Conservation (phyloP, 2,329 filamentous ascomycete genomes). For the Chaetomium strumarium region DNA sequence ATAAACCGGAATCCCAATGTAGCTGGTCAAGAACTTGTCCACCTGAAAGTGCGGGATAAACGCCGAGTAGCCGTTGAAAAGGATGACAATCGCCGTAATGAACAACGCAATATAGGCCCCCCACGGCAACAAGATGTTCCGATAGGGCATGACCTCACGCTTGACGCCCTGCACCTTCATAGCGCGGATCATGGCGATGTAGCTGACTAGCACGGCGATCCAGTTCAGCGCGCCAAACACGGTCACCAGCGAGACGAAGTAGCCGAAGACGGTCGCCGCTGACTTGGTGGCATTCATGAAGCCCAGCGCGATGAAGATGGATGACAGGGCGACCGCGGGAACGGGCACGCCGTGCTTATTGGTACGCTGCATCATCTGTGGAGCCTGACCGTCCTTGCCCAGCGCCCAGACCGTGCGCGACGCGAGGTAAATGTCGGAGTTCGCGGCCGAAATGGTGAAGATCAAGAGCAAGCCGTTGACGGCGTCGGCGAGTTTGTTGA, state of each 20-base stretch:
- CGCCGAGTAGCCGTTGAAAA: conserved; percentile 58
- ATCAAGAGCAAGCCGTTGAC: conserved; percentile 57
- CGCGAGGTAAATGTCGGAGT: conserved; percentile 50
- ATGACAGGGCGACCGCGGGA: conserved; percentile 33
- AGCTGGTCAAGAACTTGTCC: conserved; percentile 57
- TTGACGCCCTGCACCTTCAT: conserved; percentile 35
- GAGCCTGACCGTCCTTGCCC: conserved; percentile 37
- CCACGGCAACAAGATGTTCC: conserved; percentile 35
- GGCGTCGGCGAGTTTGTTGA: conserved; percentile 46
- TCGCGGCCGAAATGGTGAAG: conserved; percentile 54
- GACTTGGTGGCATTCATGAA: conserved; percentile 37
- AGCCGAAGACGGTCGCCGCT: conserved; percentile 35
- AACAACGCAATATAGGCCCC: conserved; percentile 33
- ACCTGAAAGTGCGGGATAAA: conserved; percentile 59
- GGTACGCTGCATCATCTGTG: conserved; percentile 30
- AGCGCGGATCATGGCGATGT: conserved; percentile 35
- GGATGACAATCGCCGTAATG: conserved; percentile 42
- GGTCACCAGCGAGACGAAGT: conserved; percentile 39
- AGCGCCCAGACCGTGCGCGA: conserved; percentile 37
- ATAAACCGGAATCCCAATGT: conserved; percentile 34
- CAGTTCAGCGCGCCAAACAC: conserved; percentile 41
- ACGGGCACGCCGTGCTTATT: conserved; percentile 37
- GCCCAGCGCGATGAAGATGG: conserved; percentile 33
- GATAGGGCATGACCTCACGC: conserved; percentile 33
- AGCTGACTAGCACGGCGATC: conserved; percentile 36